Evolutionary conservation across 148 eudicot genomes (phyloP), one percentile per base, ranked within the genome.

Genomic region (Rhododendron mucronatum): DNA sequence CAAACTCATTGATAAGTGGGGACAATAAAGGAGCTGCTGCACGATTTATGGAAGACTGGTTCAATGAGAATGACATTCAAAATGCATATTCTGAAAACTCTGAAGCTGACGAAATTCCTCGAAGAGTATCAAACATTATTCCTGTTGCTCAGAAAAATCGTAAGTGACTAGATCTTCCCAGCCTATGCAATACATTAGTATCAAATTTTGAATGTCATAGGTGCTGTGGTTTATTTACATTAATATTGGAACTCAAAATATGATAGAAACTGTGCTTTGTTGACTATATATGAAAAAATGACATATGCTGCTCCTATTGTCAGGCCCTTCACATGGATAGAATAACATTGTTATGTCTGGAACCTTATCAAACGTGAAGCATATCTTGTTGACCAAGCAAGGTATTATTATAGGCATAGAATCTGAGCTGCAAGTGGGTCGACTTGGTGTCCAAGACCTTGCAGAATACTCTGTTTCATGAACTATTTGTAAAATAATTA

Each of bases 21-120:
- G 99, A 96, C 90, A 96, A 96, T 89, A 96, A 96, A 93, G 99
- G 99, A 77, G 93, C 98, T 88, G 99, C 98, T 85, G 98, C 98
- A 73, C 93, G 98, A 69, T 94, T 96, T 82, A 95, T 96, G 99
- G 99, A 96, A 91, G 99, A 96, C 89, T 95, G 97, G 98, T 93
- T 89, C 91, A 93, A 93, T 84, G 88, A 89, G 80, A 90, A 87
- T 74, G 86, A 87, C 91, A 83, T 76, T 81, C 90, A 89, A 89
- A 80, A 26, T 83, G 85, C 35, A 10, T 85, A 78, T 87, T 84
- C 89, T 28, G 86, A 83, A 30, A 83, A 84, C 78, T 82, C 89
- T 59, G 83, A 88, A 87, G 21, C 75, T 1, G 76, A 85, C 48
- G 84, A 84, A 88, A 89, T 88, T 85, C 96, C 96, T 41, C 90